Base-by-base conservation (phyloP, 2,329 filamentous ascomycete genomes). In the Trichoderma harzianum region DNA sequence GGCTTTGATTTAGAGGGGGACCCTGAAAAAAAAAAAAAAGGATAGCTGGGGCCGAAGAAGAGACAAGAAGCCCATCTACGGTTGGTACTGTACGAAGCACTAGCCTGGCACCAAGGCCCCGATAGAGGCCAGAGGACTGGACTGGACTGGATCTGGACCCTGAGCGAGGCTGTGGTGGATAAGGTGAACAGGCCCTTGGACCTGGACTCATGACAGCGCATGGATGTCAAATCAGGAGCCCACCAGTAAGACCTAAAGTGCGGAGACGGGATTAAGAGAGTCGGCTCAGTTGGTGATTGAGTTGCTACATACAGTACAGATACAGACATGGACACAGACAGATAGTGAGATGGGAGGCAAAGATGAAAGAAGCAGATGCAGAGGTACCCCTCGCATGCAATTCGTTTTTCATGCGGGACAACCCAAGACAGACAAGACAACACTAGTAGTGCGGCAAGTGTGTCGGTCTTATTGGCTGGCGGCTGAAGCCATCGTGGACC, bases 131-230 rank as follows among this genome's bases (percentile, higher is more conserved):
- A 58, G 55, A 18, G 43, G 51, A 7, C 36, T 21, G 43, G 51
- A 1, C 36, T 21, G 30, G n/a, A 69, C 43, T n/a, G 34, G 26
- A 43, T 28, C 34, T 39, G 65, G 65, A 47, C 53, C 65, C 65
- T 68, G 65, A 47, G 58, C 39, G 57, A 69, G 66, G 66, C 66
- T 69, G 66, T 21, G 21, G 65, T 68, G 65, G 65, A 43, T 43
- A 60, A 57, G n/a, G 47, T 5, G 32, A 39, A 28, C 30, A 28
- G 43, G 24, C 39, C 39, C 66, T 53, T 12, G 28, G 53, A 28
- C 21, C 55, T 69, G 39, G 65, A 39, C 57, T 69, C 34, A 69
- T 69, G 66, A 62, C 66, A 69, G 36, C 28, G 57, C 32, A 69
- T 68, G 32, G 28, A 51, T 51, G 10, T 57, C 66, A 4, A 69